These are phyloP conservation scores for Umbelopsis ramanniana DNA, from an alignment of 192 early-diverging fungal genomes.

Conservation along the genomic window DNA sequence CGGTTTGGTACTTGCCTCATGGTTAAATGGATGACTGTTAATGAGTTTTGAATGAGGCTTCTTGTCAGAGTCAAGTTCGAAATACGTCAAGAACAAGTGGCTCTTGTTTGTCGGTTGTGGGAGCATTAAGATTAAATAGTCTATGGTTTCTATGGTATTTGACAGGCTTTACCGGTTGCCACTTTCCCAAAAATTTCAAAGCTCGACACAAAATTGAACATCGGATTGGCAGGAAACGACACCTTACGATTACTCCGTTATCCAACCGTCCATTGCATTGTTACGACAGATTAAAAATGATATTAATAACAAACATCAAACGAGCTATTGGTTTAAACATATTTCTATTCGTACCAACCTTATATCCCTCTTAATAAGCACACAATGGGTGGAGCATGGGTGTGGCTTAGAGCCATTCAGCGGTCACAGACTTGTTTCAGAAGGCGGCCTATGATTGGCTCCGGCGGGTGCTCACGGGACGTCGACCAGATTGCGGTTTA, in stretches of 20 bases:
- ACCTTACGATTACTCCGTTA: too few species aligned
- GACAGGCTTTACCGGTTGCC: too few species aligned
- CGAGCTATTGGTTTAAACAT: too few species aligned
- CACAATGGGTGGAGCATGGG: too few species aligned
- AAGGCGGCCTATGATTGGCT: conserved; percentile 4
- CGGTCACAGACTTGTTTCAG: conserved; percentile 7
- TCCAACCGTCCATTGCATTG: too few species aligned
- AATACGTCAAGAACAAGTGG: conserved; percentile 10
- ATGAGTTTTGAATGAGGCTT: conserved; percentile 15
- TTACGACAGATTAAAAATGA: too few species aligned
- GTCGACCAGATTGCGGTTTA: neutral
- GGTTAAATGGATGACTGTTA: conserved; percentile 29
- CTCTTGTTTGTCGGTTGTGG: conserved; percentile 1
- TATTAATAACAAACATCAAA: too few species aligned
- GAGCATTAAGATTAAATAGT: neutral
- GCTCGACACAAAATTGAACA: too few species aligned
- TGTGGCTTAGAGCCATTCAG: neutral
- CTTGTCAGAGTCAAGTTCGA: neutral
- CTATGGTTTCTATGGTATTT: too few species aligned
- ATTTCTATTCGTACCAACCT: too few species aligned
- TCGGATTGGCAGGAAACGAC: too few species aligned
- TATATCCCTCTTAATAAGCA: neutral
- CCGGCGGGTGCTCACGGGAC: conserved; percentile 9
- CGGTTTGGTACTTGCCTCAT: conserved; percentile 19
- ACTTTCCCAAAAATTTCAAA: too few species aligned